Evolutionary conservation across 805 yeast genomes (phyloP).

Genomic region (Blastobotrys mokoenaii): DNA sequence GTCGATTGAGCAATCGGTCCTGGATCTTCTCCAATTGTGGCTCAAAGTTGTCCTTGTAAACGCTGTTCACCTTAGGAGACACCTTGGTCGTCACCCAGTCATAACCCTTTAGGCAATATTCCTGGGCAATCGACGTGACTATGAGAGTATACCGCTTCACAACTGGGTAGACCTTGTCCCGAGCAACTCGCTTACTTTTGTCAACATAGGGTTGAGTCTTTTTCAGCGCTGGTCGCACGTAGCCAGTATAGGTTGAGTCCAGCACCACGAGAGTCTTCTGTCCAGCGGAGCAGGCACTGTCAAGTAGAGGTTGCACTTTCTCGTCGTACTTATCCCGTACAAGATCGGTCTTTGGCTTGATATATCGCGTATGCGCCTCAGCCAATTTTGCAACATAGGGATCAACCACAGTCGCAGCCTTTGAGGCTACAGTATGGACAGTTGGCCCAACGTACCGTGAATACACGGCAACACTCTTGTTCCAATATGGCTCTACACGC

Average conservation of each 20-base stretch:
- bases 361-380: constrained; percentile 5
- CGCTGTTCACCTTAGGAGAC: constrained; percentile 10
- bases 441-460: constrained; percentile 9
- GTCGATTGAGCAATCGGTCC: constrained; percentile 13
- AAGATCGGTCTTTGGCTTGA: constrained; percentile 13
- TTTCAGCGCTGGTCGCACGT: constrained; percentile 12
- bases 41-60: constrained; percentile 18
- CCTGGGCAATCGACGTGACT: background rate
- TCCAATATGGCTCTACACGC: constrained; percentile 9
- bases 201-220: constrained; percentile 8
- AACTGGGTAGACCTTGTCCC: constrained; percentile 11
- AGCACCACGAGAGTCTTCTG: background rate
- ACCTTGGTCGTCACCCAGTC: constrained; percentile 11
- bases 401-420: constrained; percentile 5
- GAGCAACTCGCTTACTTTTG: constrained; percentile 1
- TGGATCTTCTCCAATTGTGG: constrained; percentile 21
- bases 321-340: constrained; percentile 5
- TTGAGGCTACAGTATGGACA: background rate
- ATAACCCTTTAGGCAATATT: background rate
- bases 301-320: constrained; percentile 9
- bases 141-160: background rate
- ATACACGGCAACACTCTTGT: constrained; percentile 5
- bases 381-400: constrained; percentile 6
- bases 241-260: constrained; percentile 4
- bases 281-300: background rate